Evolutionary conservation across 192 early-diverging fungal genomes (phyloP).

Genomic region (Coemansia erecta): DNA sequence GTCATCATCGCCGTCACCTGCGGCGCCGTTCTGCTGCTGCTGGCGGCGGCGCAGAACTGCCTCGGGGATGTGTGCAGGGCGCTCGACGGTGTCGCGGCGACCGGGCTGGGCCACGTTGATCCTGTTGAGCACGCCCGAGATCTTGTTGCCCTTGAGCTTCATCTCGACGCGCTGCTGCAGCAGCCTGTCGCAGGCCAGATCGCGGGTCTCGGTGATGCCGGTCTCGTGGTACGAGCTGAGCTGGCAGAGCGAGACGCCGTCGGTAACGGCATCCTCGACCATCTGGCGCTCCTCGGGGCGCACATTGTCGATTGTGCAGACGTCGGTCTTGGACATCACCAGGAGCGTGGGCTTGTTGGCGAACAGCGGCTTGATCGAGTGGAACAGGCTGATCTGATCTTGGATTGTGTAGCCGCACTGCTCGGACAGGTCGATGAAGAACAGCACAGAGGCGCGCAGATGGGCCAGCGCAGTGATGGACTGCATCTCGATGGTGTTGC

Average conservation of each 20-base stretch:
- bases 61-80: constrained; percentile 83
- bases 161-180: constrained; percentile 89
- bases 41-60: constrained; percentile 64
- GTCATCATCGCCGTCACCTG: constrained; percentile 76
- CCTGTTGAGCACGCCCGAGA: constrained; percentile 90
- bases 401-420: constrained; percentile 96
- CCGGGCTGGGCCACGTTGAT: constrained; percentile 90
- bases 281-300: constrained; percentile 66
- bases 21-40: not conserved
- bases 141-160: constrained; percentile 91
- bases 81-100: constrained; percentile 78
- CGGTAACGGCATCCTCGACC: constrained; percentile 69
- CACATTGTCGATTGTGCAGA: constrained; percentile 76
- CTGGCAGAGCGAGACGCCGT: constrained; percentile 72
- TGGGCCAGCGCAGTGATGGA: constrained; percentile 99
- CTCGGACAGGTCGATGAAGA: constrained; percentile 97
- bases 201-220: constrained; percentile 96
- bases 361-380: constrained; percentile 97
- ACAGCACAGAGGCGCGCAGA: constrained; percentile 91
- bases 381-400: constrained; percentile 87
- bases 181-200: constrained; percentile 90
- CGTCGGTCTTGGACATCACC: constrained; percentile 96
- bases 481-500: constrained; percentile 99
- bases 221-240: constrained; percentile 92
- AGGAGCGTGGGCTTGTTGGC: constrained; percentile 96